A percentile compares a stretch with the other conserved stretches of the same genome.
Conservation (phyloP, 2,329 filamentous ascomycete species). For the Grosmannia penicillata region DNA sequence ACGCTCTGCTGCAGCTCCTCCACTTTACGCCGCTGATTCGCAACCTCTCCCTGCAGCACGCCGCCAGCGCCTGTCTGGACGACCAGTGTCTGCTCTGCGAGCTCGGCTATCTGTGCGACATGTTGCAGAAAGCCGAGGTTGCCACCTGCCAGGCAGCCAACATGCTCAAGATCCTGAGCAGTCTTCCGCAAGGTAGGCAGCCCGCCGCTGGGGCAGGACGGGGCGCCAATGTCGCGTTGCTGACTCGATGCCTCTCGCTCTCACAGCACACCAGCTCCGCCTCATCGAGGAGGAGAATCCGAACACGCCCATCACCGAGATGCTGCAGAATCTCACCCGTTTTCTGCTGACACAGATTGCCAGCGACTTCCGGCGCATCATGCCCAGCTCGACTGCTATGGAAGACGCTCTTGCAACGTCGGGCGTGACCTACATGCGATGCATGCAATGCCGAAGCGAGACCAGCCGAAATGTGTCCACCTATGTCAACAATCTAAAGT, state of each 20-base stretch:
- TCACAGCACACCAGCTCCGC: slow-evolving; percentile 52
- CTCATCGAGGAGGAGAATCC: slow-evolving; percentile 74
- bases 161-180: slow-evolving; percentile 76
- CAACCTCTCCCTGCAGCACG: slow-evolving; percentile 79
- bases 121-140: slow-evolving; percentile 90
- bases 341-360: slow-evolving; percentile 75
- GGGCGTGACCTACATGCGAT: slow-evolving; percentile 61
- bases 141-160: slow-evolving; percentile 95
- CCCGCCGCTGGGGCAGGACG: too few species aligned
- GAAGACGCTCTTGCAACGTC: slow-evolving; percentile 60
- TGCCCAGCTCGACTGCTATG: slow-evolving; percentile 46
- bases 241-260: background rate
- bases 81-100: slow-evolving; percentile 86
- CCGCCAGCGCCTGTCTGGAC: slow-evolving; percentile 67
- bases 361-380: slow-evolving; percentile 57
- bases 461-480: slow-evolving; percentile 66
- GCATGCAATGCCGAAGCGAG: slow-evolving; percentile 77
- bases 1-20: slow-evolving; percentile 78
- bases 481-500: slow-evolving; percentile 74
- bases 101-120: slow-evolving; percentile 89
- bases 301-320: slow-evolving; percentile 57
- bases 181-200: slow-evolving; percentile 55
- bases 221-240: background rate
- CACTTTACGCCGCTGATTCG: slow-evolving; percentile 80
- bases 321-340: slow-evolving; percentile 74